phyloP scores from a whole-genome alignment of 768 basidiomycete species.

The Kondoa subrosea region DNA sequence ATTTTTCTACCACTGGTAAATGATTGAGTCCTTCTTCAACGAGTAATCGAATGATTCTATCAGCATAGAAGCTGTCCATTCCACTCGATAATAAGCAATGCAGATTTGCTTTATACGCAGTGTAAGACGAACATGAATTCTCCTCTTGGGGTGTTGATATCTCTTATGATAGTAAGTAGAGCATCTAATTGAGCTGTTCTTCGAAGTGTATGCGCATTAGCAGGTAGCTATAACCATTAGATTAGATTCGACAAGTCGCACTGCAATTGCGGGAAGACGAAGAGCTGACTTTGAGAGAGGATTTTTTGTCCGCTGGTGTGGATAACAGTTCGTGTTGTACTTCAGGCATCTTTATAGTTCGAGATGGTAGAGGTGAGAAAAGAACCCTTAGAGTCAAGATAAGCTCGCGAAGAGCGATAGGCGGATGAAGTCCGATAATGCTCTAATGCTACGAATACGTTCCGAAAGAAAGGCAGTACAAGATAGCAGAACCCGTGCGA shows the following conservation, averaged over 20 bases:
- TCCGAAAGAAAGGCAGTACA: too few species aligned
- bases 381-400: too few species aligned
- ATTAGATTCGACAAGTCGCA: neutral
- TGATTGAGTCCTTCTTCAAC: slow-evolving; percentile 61
- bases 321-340: too few species aligned
- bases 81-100: neutral
- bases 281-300: neutral
- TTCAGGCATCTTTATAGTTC: too few species aligned
- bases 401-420: too few species aligned
- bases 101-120: slow-evolving; percentile 26
- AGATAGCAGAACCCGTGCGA: too few species aligned
- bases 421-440: too few species aligned
- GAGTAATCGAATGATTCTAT: slow-evolving; percentile 55
- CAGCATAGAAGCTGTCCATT: slow-evolving; percentile 14
- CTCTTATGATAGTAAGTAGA: slow-evolving; percentile 47
- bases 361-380: too few species aligned
- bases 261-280: neutral
- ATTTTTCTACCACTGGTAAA: slow-evolving; percentile 55
- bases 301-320: neutral
- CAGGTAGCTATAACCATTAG: neutral
- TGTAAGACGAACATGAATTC: slow-evolving; percentile 95
- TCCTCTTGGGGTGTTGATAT: slow-evolving; percentile 63
- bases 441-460: too few species aligned
- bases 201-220: slow-evolving; percentile 6
- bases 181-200: slow-evolving; percentile 66